phyloP scores from a whole-genome alignment of 768 basidiomycete species.

The Gloeostereum incarnatum region DNA sequence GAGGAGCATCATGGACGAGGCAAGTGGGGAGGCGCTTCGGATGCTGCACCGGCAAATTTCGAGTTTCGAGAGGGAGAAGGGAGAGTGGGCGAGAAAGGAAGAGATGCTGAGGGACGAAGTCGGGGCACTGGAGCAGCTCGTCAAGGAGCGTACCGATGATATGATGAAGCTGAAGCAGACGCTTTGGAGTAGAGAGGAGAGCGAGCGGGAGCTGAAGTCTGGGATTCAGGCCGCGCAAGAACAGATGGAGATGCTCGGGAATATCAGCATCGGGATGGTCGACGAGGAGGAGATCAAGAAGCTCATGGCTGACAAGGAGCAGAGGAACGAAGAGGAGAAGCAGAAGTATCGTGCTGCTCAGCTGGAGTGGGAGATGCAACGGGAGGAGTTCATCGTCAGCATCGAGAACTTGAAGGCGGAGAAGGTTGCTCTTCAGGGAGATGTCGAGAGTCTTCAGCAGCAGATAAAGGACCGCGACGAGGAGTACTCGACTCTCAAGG shows the following conservation, averaged over 20 bases:
- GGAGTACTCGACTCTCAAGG: conserved; percentile 39
- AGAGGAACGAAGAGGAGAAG: conserved; percentile 28
- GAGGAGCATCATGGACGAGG: conserved; percentile 76
- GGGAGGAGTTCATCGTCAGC: conserved; percentile 30
- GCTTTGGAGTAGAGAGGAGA: conserved; percentile 39
- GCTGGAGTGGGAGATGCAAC: conserved; percentile 42
- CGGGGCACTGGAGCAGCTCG: conserved; percentile 35
- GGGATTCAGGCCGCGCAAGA: conserved; percentile 48
- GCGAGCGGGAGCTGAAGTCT: conserved; percentile 40
- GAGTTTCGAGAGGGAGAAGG: conserved; percentile 61
- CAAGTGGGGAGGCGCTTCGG: conserved; percentile 69
- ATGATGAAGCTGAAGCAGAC: conserved; percentile 33
- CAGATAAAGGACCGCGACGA: conserved; percentile 32
- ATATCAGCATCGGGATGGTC: conserved; percentile 28
- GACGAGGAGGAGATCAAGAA: conserved; percentile 35
- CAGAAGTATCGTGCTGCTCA: conserved; percentile 32
- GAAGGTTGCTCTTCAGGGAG: conserved; percentile 30
- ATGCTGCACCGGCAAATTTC: conserved; percentile 76
- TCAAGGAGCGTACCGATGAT: conserved; percentile 35
- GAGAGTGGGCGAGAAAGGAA: conserved; percentile 34
- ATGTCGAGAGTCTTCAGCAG: conserved; percentile 30
- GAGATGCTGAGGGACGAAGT: conserved; percentile 34
- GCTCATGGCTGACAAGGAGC: conserved; percentile 29
- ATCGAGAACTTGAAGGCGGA: conserved; percentile 34
- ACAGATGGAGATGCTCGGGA: conserved; percentile 51